These are phyloP conservation scores for Lasiodiplodia hormozganensis DNA, from an alignment of 2,329 filamentous ascomycete species.

Conservation along the genomic window DNA sequence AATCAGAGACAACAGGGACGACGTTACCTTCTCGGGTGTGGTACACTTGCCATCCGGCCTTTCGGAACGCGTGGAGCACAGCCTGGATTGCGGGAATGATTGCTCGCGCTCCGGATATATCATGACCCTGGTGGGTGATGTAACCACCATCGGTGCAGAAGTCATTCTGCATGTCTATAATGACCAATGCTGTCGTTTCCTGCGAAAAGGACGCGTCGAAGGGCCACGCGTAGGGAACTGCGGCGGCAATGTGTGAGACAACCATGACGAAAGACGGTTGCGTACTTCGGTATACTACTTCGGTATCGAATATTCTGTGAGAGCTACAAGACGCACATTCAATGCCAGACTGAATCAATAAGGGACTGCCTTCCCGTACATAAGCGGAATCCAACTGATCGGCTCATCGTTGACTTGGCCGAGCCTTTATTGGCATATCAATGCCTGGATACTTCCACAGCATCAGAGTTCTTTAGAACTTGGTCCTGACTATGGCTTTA, in stretches of 20 bases:
- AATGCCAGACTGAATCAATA: neutral
- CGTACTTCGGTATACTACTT: neutral
- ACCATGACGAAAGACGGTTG: neutral
- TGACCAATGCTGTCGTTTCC: conserved; percentile 35
- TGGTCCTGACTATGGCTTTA: neutral
- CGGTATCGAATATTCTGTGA: neutral
- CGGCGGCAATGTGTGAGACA: conserved; percentile 34
- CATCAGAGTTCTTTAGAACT: neutral
- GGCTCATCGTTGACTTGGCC: neutral
- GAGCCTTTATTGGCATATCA: neutral
- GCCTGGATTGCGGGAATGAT: conserved; percentile 53
- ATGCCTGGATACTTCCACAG: neutral
- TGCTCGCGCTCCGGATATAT: conserved; percentile 47
- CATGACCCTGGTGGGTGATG: conserved; percentile 56
- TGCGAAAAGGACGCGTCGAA: conserved; percentile 47
- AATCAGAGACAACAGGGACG: neutral
- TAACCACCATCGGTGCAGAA: conserved; percentile 58
- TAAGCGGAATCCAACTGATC: neutral
- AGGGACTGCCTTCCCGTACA: neutral
- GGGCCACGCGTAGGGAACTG: conserved; percentile 50
- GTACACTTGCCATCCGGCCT: conserved; percentile 51
- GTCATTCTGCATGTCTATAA: conserved; percentile 40
- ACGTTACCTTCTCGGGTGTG: conserved; percentile 56
- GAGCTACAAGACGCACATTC: neutral
- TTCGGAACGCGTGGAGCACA: conserved; percentile 53